These are phyloP conservation scores for Carex cristatella DNA, from an alignment of 176 grass and related monocot species.

Conservation along the genomic window DNA sequence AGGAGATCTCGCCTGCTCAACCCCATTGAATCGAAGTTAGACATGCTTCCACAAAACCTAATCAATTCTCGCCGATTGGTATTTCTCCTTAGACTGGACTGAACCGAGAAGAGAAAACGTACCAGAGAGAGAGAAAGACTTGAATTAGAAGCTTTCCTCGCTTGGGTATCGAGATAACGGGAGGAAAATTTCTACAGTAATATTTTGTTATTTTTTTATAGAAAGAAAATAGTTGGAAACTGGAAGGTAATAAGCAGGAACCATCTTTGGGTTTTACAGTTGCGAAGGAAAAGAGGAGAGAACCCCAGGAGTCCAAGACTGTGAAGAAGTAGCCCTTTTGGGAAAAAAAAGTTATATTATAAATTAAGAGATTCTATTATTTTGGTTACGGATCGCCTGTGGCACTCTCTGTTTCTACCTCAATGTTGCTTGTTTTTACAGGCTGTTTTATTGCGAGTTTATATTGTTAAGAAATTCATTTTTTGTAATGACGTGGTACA, in stretches of 20 bases:
- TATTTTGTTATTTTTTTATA: background rate
- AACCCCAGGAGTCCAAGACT: background rate
- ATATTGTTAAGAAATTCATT: no score
- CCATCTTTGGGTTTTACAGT: background rate
- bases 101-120: background rate
- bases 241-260: background rate
- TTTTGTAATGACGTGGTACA: no score
- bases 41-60: slow-evolving; percentile 14
- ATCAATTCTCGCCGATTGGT: background rate
- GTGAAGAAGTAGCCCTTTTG: background rate
- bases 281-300: background rate
- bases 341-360: background rate
- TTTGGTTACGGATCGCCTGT: background rate
- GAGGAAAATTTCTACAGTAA: background rate
- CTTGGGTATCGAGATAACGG: background rate
- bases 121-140: background rate
- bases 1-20: slow-evolving; percentile 28
- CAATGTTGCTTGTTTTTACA: background rate
- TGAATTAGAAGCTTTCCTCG: slow-evolving; percentile 3
- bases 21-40: background rate
- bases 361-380: background rate
- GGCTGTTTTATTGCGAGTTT: background rate
- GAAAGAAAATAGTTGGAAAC: slow-evolving; percentile 2
- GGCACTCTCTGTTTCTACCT: background rate
- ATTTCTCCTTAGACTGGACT: background rate